Conservation (phyloP, 345 rosid genomes). For the Gossypium australe region DNA sequence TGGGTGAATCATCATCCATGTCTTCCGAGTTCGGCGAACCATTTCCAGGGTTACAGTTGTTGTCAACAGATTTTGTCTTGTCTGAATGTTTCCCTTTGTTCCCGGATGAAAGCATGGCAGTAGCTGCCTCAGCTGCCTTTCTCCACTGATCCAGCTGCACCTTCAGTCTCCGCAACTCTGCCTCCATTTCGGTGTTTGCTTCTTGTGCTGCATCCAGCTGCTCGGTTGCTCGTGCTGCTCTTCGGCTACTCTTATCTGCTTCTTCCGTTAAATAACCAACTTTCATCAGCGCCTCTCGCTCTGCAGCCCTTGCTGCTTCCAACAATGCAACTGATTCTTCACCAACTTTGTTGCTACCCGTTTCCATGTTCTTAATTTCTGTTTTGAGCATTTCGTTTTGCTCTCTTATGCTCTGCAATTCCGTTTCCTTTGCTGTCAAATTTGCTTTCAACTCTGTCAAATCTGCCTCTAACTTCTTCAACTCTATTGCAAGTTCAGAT, state of each 20-base stretch:
- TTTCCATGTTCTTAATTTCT: conserved; percentile 45
- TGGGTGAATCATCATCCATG: conserved; percentile 77
- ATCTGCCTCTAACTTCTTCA: conserved; percentile 53
- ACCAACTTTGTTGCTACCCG: conserved; percentile 42
- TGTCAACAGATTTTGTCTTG: conserved; percentile 54
- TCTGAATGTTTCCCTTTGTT: conserved; percentile 67
- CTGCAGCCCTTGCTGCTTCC: conserved; percentile 46
- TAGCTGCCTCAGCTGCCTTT: conserved; percentile 97
- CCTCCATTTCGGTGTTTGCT: conserved; percentile 70
- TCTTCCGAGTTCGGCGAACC: conserved; percentile 73
- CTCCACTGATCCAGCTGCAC: conserved; percentile 98
- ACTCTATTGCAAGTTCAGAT: conserved; percentile 29
- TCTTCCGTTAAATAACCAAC: conserved; percentile 58
- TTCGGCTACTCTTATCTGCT: conserved; percentile 67
- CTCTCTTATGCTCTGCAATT: conserved; percentile 39
- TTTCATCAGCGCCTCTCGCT: conserved; percentile 61
- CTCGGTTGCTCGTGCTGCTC: conserved; percentile 53
- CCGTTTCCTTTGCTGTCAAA: conserved; percentile 46
- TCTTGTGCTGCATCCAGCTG: conserved; percentile 76
- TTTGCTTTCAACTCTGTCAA: conserved; percentile 48
- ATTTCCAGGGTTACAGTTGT: conserved; percentile 32
- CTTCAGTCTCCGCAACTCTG: conserved; percentile 81
- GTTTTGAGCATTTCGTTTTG: conserved; percentile 52
- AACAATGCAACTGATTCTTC: conserved; percentile 37
- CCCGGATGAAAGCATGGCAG: conserved; percentile 73